Base-by-base conservation (phyloP, 2,329 filamentous ascomycete genomes). In the Simplicillium aogashimaense region DNA sequence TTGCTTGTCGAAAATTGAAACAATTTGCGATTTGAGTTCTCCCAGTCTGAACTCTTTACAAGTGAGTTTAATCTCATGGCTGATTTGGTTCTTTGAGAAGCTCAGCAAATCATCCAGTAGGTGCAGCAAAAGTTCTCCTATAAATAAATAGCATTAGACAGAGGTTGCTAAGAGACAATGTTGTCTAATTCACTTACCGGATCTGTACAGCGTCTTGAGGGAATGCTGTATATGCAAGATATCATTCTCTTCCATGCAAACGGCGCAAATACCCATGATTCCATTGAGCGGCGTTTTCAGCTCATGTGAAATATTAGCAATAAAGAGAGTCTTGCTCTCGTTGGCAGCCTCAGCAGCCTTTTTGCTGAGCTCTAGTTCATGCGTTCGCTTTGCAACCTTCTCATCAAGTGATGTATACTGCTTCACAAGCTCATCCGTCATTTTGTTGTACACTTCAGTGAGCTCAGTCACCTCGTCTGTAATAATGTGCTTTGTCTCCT, bases 241-340 rank as follows among this genome's bases (percentile, higher is more conserved):
- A 51, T 94, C 86, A 37, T 89, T 81, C 57, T 95, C 88, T 47
- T 88, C 84, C 86, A 95, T 92, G 59, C 86, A 92, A 1, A 95
- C 83, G 0, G 87, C 84, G 50, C 83, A 89, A 83, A 95, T 92
- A 43, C 92, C 92, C 52, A 98, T 70, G 37, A 97, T 95, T 11
- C 90, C 92, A 54, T 97, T 97, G 42, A 97, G 71, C 0, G 92
- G 92, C 1, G 92, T 98, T 56, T 95, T 94, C 29, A 98, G 70
- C 59, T 97, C 77, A 50, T 81, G 78, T 1, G 78, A 83, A 38
- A 97, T 95, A 52, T 97, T 97, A 14, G 92, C 92, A 47, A 98
- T 94, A 64, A 97, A 97, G 8, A 97, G 70, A 0, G 92, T 97
- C 65, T 98, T 98, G 69, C 86, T 94, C 62, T 95, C 86, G 52